Conservation (phyloP, 2,329 filamentous ascomycete species). For the Pestalotiopsis sp. region DNA sequence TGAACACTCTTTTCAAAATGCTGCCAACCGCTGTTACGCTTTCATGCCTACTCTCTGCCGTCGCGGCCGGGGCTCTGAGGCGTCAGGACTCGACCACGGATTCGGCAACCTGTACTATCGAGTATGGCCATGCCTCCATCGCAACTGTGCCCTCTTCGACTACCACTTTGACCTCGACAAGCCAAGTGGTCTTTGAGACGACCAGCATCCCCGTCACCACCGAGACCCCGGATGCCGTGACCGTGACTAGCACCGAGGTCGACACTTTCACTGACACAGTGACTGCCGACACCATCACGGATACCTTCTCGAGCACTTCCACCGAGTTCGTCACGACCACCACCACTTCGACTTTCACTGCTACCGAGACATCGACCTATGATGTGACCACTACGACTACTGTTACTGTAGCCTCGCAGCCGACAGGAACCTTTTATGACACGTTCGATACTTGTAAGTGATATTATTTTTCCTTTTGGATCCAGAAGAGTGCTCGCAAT, state of each 20-base stretch:
- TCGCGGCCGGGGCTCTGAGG: neutral
- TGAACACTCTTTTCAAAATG: neutral
- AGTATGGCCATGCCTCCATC: neutral
- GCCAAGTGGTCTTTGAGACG: neutral
- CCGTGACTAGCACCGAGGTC: neutral
- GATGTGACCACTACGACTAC: neutral
- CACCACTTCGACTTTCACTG: neutral
- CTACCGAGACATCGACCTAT: neutral
- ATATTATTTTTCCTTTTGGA: no score
- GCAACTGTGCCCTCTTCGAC: neutral
- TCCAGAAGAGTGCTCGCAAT: no score
- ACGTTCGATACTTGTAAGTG: no score
- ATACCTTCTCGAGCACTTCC: neutral
- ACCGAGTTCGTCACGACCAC: neutral
- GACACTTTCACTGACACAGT: neutral
- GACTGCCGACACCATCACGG: neutral
- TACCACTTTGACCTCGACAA: neutral
- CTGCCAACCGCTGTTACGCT: neutral
- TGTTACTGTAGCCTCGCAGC: neutral
- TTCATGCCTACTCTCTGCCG: neutral
- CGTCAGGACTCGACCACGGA: neutral
- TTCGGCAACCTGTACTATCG: neutral
- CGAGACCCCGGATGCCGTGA: neutral
- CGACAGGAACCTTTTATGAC: neutral
- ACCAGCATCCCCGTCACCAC: neutral